Base-by-base conservation (phyloP, 2,329 filamentous ascomycete genomes). In the Ramularia endophylla region DNA sequence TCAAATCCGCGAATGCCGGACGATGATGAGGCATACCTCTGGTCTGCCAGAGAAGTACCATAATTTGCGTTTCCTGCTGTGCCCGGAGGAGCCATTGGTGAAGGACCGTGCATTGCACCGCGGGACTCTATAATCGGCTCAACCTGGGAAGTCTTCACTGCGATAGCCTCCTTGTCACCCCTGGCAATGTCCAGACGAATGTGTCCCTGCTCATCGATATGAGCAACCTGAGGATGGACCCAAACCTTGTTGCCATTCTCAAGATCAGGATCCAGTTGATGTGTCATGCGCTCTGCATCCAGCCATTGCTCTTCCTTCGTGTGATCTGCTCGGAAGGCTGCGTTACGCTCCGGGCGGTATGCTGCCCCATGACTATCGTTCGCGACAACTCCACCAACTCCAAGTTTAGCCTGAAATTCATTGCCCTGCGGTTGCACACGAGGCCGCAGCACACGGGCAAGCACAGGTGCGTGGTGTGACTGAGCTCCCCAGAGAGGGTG, bases 401-500 rank as follows among this genome's bases (percentile, higher is more conserved):
- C 70, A 15, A 72, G 52, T 18, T 58, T 57, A 3, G 67, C 65
- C 15, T 58, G 50, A 29, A 41, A 33, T 27, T 59, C 55, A 4
- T 40, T 58, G 27, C 63, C 62, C 43, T 58, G 61, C 31, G 58
- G 57, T 27, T 56, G 58, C 57, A 65, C 69, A 17, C 55, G 51
- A 4, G 73, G 69, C 36, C 69, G 64, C 40, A 84, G 57, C 15
- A 82, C 69, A 47, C 80, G 76, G 4, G 77, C 75, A 45, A 74
- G 60, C 3, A 81, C 67, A 0, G 78, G 78, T 4, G 69, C 55
- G 17, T 66, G 66, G 19, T 64, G 54, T 2, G 62, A 61, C 53
- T 80, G 78, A 8, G 80, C 80, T 3, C 80, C 80, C 51, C 74
- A 73, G 20, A 73, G 40, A 2, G 78, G 75, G 55, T 82, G 77